Base-by-base conservation (phyloP, 768 basidiomycete species). In the Rhodotorula graminis region DNA sequence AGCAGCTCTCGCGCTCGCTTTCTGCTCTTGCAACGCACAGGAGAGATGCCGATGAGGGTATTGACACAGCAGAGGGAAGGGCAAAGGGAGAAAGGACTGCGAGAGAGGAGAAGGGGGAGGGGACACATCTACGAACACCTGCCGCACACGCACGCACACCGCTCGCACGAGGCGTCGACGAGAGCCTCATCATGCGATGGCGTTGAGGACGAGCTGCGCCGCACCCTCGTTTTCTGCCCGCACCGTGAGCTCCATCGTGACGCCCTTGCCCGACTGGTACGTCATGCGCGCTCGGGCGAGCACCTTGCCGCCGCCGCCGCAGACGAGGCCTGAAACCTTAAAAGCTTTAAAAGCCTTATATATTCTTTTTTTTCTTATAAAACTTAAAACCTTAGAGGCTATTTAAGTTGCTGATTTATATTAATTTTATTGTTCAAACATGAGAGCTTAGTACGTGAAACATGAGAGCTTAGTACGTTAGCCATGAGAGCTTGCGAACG, bases 211-310 rank as follows among this genome's bases (percentile, higher is more conserved):
- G 61, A 99, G 86, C 75, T 88, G 85, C 78, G 91, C 93, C 12
- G 88, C 91, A 75, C 87, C 87, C 80, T 90, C 87, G 82, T 90
- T 89, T 81, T 99, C 96, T 64, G 93, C 93, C 62, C 95, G 88
- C 31, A 95, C 94, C 42, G 86, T 85, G 56, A 99, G 83, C 83
- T 98, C 94, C 69, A 99, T 83, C 46, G 93, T 94, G 27, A 99
- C 96, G 16, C 96, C 96, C 76, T 89, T 85, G 25, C 91, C 93
- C 72, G 88, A 84, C 57, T 90, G 88, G 82, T 87, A 97, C 19
- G 95, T 97, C 96, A 98, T 99, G 72, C 95, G 86, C 83, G 90
- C 91, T 73, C 93, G 88, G 33, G 88, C 93, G 67, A 99, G 85
- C 46, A 96, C 91, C 83, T 97, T 97, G n/a, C 93, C 94, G 37